Evolutionary conservation across 257 asterid species (phyloP), one percentile per base, ranked within the genome.

Genomic region (Cinchona pubescens): DNA sequence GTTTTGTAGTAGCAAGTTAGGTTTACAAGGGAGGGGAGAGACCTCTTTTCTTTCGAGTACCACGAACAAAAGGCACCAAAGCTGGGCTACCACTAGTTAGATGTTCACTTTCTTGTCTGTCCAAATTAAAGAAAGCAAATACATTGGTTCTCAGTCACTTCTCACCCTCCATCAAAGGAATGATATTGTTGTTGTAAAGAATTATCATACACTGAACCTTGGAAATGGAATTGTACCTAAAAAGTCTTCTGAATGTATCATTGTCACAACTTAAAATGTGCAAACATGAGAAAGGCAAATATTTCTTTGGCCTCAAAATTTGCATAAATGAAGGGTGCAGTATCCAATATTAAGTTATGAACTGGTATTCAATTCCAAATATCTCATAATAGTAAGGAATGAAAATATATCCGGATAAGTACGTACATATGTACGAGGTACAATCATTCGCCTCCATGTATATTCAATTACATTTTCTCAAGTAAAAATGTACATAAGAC

Each of bases 201-300:
- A 48, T 59, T 30, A 70, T n/a, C n/a, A n/a, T 82, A 30, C 82
- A 80, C 56, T 71, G 82, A 79, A 79, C 76, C 76, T 84, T 71
- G 74, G 30, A 73, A 71, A 60, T 80, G 82, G 75, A 69, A 59
- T 19, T 42, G 4, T 49, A 1, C 75, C 68, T 43, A 27, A 25
- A 60, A n/a, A 27, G 51, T n/a, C 21, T 61, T 38, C 27, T n/a
- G 40, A 27, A 2, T 40, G 8, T 38, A n/a, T 21, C 25, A n/a
- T 75, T 51, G 29, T 40, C 13, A 64, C 72, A 65, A 25, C 35
- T 63, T 10, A 49, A 23, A 65, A 21, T 25, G 63, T 58, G 18
- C 63, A 40, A 40, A 40, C 42, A 38, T 40, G n/a, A 40, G 45
- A 40, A 0, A 40, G 45, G 7, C 45, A 4, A 40, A 40, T 0